Base-by-base conservation (phyloP, 2,329 filamentous ascomycete genomes). In the Phoma herbarum region DNA sequence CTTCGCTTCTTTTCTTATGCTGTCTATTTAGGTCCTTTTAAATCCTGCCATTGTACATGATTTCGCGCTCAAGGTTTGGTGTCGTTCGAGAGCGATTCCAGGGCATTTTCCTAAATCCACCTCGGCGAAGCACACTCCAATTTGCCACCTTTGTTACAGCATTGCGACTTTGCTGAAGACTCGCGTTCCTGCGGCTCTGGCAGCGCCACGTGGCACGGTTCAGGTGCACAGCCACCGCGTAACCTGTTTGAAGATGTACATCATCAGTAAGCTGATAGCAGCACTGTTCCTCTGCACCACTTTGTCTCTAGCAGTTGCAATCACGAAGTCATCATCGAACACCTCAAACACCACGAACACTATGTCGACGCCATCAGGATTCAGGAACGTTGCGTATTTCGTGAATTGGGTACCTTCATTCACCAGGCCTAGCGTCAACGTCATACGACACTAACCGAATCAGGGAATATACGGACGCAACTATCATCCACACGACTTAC, bases 391-490 rank as follows among this genome's bases (percentile, higher is more conserved):
- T 26, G 74, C 74, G 1, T 77, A 77, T 60, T 77, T 75, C 63
- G 73, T 76, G 43, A 77, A 77, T 56, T 77, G 75, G 75, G 75
- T 63, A 37, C 23, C 45, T 57, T 48, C 22, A 48, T 39, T 46
- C 22, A 33, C 52, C 35, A 22, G 7, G 6, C 20, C 18, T 39
- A 39, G 35, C 35, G 8, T 16, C 62, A 37, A 59, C 52, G n/a
- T 28, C 48, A 52, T 57, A 33, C 39, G 3, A 22, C 49, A 35
- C 60, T 64, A 54, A 65, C 52, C 22, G 23, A 3, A 18, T n/a
- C 29, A 77, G 75, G 74, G 71, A 44, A 77, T 77, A 47, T 78
- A 78, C 46, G 75, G 68, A 20, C 75, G 75, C 57, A 71, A 74
- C 56, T 75, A 67, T 65, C 63, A 76, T 41, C 74, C 75, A 7